phyloP scores from a whole-genome alignment of 306 rosid genomes.

The Benincasa hispida region DNA sequence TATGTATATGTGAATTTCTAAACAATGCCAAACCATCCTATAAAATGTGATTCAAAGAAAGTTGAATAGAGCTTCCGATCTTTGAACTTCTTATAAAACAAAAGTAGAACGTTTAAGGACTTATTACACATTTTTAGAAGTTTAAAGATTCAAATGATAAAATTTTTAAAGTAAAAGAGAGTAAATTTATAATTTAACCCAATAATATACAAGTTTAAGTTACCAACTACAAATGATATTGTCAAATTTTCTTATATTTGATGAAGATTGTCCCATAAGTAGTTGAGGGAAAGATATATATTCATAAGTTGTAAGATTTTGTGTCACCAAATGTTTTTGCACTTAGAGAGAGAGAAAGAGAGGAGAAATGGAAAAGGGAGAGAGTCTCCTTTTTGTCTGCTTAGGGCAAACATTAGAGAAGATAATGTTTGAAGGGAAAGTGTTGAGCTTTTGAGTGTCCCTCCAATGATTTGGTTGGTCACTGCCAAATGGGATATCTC shows the following conservation, averaged over 20 bases:
- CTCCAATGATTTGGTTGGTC: conserved; percentile 9
- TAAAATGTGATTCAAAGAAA: too few species aligned
- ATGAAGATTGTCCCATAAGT: background rate
- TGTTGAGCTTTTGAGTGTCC: background rate
- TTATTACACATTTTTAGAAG: too few species aligned
- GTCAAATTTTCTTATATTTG: background rate
- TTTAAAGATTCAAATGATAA: too few species aligned
- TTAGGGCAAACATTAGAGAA: background rate
- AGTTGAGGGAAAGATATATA: background rate
- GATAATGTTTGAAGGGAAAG: conserved; percentile 4
- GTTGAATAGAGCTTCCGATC: too few species aligned
- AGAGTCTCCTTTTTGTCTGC: conserved; percentile 2
- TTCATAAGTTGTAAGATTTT: conserved; percentile 2
- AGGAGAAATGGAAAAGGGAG: background rate
- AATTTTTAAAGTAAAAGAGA: too few species aligned
- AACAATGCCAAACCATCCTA: too few species aligned
- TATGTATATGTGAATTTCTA: too few species aligned
- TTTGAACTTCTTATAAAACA: too few species aligned
- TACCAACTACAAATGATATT: background rate
- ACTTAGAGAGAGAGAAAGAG: background rate
- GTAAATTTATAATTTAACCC: too few species aligned
- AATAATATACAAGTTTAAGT: background rate
- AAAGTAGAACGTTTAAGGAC: too few species aligned
- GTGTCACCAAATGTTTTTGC: background rate
- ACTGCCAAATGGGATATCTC: background rate